Base-by-base conservation (phyloP, 108 stramenopile genomes). In the Discostella stelligeroides region DNA sequence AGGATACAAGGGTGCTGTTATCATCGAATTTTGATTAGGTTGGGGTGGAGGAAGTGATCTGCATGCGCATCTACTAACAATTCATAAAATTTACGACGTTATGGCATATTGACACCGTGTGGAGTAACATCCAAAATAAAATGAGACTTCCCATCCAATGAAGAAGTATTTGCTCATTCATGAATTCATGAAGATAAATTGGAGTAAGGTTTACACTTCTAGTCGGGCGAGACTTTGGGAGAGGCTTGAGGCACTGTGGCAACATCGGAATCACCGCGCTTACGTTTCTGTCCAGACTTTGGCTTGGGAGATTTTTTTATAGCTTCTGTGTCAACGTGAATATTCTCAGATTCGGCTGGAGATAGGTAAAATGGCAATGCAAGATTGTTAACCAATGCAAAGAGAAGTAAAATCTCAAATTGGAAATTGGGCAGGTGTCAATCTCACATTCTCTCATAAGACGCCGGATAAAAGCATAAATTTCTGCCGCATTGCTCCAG, bases 401-500 rank as follows among this genome's bases (percentile, higher is more conserved):
- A n/a, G n/a, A n/a, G n/a, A n/a, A n/a, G n/a, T n/a, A n/a, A n/a
- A n/a, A n/a, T n/a, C n/a, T n/a, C n/a, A n/a, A n/a, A n/a, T n/a
- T n/a, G n/a, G n/a, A n/a, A n/a, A n/a, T n/a, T n/a, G n/a, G n/a
- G n/a, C n/a, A n/a, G n/a, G n/a, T n/a, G n/a, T n/a, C n/a, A n/a
- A n/a, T n/a, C n/a, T n/a, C n/a, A n/a, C 54, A 41, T 34, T 69
- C 68, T 9, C 68, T 55, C 68, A 69, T 69, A 23, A 59, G 39
- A 21, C 4, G 51, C 21, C 68, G 50, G 47, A 80, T 73, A 8
- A 38, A 42, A 10, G 72, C 57, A 57, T 80, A 80, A 24, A 70
- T 64, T 23, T 61, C 42, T 20, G 66, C 53, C n/a, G 79, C 72
- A 20, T 51, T 63, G 53, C 50, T 41, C 79, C 79, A 80, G 67